Evolutionary conservation across 108 stramenopile species (phyloP), one percentile per base, ranked within the genome.

Genomic region (Skeletonema grethae): DNA sequence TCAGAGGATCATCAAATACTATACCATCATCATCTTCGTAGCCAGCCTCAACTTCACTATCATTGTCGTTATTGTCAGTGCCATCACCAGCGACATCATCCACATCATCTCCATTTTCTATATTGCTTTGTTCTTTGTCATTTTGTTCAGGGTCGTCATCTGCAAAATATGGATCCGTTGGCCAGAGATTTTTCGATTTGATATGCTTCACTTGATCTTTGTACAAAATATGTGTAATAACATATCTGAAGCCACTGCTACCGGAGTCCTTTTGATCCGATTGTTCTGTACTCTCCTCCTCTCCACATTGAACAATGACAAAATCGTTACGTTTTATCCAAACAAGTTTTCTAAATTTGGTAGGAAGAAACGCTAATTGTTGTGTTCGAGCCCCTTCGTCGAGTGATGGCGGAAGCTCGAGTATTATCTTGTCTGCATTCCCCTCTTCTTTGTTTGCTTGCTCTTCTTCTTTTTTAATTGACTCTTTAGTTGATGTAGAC

Each of bases 291-390:
- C 24, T 61, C 55, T 70, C 77, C 31, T 82, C 82, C 6, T 77
- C 70, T 6, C 87, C 92, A 29, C 76, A 83, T 67, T 87, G 75
- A 1, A 95, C 93, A 25, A 98, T 94, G 2, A 98, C 86, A 82
- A 79, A 97, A 75, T 97, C 96, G 53, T 95, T 95, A 4, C 96
- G 95, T 85, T 96, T 97, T 38, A 98, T 89, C 97, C 97, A 98
- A 5, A 98, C 93, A 36, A 98, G 82, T 85, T 97, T 98, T 36
- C 90, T 85, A 72, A 96, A 98, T 63, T 95, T 96, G 10, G 97
- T 97, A 7, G 96, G 97, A 6, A 98, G 88, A 31, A 98, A 88
- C 7, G 96, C 96, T 41, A 98, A 81, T 28, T 85, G 83, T 25
- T 81, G 61, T 24, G 69, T 74, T 63, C 68, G 34, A 62, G 62